phyloP scores from a whole-genome alignment of 345 rosid species.

The Angophora floribunda region DNA sequence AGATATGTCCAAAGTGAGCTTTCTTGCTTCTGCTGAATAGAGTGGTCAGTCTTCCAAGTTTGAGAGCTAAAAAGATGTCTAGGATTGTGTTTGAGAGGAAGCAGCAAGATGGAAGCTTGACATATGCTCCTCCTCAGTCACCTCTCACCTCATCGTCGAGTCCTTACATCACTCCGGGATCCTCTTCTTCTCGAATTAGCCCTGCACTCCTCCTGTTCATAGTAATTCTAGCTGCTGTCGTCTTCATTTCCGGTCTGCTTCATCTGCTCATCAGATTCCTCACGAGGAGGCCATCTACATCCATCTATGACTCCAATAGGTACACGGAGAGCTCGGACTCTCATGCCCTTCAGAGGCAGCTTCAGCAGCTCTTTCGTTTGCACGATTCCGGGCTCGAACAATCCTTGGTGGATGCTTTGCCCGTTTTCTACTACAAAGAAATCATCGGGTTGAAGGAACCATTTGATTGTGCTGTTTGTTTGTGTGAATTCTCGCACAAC shows the following conservation, averaged over 20 bases:
- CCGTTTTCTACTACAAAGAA: slow-evolving; percentile 54
- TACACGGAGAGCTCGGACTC: slow-evolving; percentile 30
- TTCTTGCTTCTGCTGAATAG: not conserved
- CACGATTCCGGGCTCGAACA: slow-evolving; percentile 81
- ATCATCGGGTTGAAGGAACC: slow-evolving; percentile 55
- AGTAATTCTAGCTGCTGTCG: slow-evolving; percentile 34
- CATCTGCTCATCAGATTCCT: slow-evolving; percentile 53
- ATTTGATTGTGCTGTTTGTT: slow-evolving; percentile 75
- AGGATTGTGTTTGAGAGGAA: slow-evolving; percentile 4
- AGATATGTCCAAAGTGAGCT: not conserved
- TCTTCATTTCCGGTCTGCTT: slow-evolving; percentile 48
- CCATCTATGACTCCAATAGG: slow-evolving; percentile 30
- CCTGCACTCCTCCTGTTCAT: slow-evolving; percentile 43
- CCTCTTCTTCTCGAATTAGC: slow-evolving; percentile 25
- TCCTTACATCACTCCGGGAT: not conserved
- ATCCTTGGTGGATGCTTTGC: slow-evolving; percentile 52
- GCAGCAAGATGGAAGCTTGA: slow-evolving; percentile 3
- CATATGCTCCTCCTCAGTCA: slow-evolving; percentile 14
- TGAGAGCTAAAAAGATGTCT: slow-evolving; percentile 11
- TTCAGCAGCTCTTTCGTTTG: slow-evolving; percentile 55
- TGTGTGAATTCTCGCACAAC: slow-evolving; percentile 40
- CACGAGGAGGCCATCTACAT: slow-evolving; percentile 22
- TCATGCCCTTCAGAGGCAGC: slow-evolving; percentile 48
- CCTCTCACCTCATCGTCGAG: not conserved
- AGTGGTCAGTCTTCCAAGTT: not conserved